phyloP scores from a whole-genome alignment of 352 stramenopile genomes.

The Aphanomyces euteiches region DNA sequence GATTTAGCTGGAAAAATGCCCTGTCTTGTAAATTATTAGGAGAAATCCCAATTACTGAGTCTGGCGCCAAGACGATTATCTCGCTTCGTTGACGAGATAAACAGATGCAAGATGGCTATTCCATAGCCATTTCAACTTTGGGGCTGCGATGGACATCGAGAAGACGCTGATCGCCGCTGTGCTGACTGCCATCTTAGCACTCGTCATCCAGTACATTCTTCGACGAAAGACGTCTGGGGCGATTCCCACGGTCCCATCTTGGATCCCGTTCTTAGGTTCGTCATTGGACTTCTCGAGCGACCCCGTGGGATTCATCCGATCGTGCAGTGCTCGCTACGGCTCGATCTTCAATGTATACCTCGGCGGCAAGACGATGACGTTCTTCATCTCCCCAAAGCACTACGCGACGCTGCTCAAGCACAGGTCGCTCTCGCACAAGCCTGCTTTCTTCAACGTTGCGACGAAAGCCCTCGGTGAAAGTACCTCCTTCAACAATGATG shows the following conservation, averaged over 20 bases:
- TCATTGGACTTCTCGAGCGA: slow-evolving; percentile 8
- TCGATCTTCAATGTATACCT: slow-evolving; percentile 22
- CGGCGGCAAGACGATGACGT: slow-evolving; percentile 21
- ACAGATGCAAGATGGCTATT: background rate
- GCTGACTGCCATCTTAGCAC: background rate
- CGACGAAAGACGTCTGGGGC: background rate
- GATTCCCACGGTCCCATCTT: slow-evolving; percentile 17
- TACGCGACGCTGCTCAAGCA: slow-evolving; percentile 8
- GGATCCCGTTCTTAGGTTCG: slow-evolving; percentile 27
- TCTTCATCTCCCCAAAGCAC: slow-evolving; percentile 23
- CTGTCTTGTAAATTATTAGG: background rate
- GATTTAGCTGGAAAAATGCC: too few relatives aligned
- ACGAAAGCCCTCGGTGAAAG: slow-evolving; percentile 4
- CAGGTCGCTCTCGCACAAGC: slow-evolving; percentile 21
- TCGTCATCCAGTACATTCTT: background rate
- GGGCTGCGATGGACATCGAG: too few relatives aligned
- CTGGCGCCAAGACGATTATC: background rate
- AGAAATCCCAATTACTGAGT: background rate
- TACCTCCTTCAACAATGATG: background rate
- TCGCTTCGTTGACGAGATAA: background rate
- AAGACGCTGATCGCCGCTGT: background rate
- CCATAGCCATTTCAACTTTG: too few relatives aligned
- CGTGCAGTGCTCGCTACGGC: background rate
- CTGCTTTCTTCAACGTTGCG: background rate
- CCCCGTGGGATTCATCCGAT: slow-evolving; percentile 17